These are phyloP conservation scores for Buddleja alternifolia DNA, from an alignment of 257 asterid genomes.

Conservation along the genomic window DNA sequence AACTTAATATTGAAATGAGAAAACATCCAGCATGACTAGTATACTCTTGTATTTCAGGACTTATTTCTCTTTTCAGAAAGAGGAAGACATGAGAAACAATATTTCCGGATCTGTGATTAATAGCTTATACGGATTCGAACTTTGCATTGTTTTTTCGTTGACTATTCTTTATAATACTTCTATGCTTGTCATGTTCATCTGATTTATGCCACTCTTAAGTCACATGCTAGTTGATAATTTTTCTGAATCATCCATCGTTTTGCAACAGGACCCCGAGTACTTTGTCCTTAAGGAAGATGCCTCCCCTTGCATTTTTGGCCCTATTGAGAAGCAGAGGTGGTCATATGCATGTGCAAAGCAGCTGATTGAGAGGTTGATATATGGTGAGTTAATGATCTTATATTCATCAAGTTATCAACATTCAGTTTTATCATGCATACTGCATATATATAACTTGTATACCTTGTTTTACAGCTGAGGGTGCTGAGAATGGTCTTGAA, in stretches of 20 bases:
- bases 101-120: too few species aligned
- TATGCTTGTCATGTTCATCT: background rate
- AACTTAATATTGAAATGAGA: too few species aligned
- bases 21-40: too few species aligned
- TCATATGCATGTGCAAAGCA: conserved; percentile 83
- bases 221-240: conserved; percentile 13
- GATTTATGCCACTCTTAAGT: background rate
- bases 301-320: conserved; percentile 77
- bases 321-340: conserved; percentile 83
- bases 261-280: conserved; percentile 61
- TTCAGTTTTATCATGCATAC: conserved; percentile 20
- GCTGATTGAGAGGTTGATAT: conserved; percentile 69
- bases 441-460: conserved; percentile 12
- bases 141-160: background rate
- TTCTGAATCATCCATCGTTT: conserved; percentile 25
- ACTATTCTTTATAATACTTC: background rate
- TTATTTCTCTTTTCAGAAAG: too few species aligned
- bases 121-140: background rate
- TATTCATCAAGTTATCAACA: background rate
- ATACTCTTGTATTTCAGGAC: too few species aligned
- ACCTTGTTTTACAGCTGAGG: conserved; percentile 61
- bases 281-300: conserved; percentile 59
- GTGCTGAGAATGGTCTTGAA: conserved; percentile 78
- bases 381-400: conserved; percentile 47
- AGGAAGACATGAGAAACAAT: too few species aligned